Evolutionary conservation across 495 filamentous ascomycete genomes (phyloP).

Genomic region (Aspergillus funiculosus): DNA sequence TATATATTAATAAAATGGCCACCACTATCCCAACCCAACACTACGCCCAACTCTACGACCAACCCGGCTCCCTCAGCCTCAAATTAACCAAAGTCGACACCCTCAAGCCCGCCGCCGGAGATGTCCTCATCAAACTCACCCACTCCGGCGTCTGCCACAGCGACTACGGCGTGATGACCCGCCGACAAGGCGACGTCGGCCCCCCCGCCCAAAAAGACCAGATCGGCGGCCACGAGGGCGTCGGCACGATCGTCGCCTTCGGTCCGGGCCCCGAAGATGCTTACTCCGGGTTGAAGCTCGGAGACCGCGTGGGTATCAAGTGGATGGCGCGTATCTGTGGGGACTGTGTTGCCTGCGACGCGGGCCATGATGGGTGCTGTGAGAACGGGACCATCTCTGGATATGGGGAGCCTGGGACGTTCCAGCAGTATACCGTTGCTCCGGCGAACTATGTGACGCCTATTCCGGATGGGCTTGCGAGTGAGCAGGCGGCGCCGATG

Average conservation of each 20-base stretch:
- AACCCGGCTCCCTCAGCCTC: conserved; percentile 63
- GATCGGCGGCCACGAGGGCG: conserved; percentile 60
- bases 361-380: conserved; percentile 53
- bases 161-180: conserved; percentile 47
- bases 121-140: conserved; percentile 61
- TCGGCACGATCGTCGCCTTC: conserved; percentile 55
- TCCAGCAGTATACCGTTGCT: conserved; percentile 61
- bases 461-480: conserved; percentile 54
- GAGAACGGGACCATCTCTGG: conserved; percentile 48
- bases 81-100: conserved; percentile 59
- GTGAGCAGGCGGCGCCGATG: conserved; percentile 57
- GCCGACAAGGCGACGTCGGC: conserved; percentile 48
- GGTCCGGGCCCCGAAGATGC: conserved; percentile 41
- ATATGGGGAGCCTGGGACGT: conserved; percentile 57
- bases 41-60: conserved; percentile 62
- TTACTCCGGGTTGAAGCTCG: conserved; percentile 49
- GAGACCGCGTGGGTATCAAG: conserved; percentile 60
- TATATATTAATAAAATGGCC: too few species aligned
- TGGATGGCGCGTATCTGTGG: conserved; percentile 42
- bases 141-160: conserved; percentile 67
- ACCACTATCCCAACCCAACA: conserved; percentile 52
- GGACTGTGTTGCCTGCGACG: conserved; percentile 49
- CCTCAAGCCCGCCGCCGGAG: conserved; percentile 57
- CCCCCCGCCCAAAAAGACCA: conserved; percentile 55
- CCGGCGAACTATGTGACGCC: conserved; percentile 63